These are phyloP conservation scores for Bremia lactucae DNA, from an alignment of 352 stramenopile genomes.

Conservation along the genomic window DNA sequence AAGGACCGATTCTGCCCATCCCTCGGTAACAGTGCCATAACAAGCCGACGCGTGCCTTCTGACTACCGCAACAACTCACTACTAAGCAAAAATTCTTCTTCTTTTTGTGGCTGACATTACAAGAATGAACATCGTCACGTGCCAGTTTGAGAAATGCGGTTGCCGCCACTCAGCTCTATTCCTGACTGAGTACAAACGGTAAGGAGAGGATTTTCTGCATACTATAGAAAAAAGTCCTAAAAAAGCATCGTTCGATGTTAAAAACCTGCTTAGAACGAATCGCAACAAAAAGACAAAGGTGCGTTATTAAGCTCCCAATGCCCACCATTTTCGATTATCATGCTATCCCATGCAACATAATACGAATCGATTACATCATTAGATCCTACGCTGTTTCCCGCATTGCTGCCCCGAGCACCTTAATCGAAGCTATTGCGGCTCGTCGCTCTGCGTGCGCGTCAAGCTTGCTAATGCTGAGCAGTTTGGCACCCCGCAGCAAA, in stretches of 20 bases:
- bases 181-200: conserved; percentile 37
- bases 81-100: conserved; percentile 1
- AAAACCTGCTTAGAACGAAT: conserved; percentile 11
- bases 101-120: not conserved
- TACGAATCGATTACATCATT: not conserved
- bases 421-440: conserved; percentile 59
- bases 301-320: not conserved
- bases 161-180: conserved; percentile 40
- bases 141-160: conserved; percentile 27
- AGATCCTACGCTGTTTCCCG: conserved; percentile 66
- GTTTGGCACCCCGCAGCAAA: conserved; percentile 15
- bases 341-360: not conserved
- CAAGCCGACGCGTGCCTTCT: too few species aligned
- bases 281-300: conserved; percentile 24
- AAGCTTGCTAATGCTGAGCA: conserved; percentile 4
- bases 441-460: conserved; percentile 36
- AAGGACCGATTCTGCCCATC: conserved; percentile 21
- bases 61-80: too few species aligned
- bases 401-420: conserved; percentile 60
- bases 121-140: conserved; percentile 22
- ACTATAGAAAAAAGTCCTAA: conserved; percentile 8
- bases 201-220: not conserved
- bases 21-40: too few species aligned
- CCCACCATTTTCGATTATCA: not conserved
- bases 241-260: not conserved